phyloP scores from a whole-genome alignment of 1,284 basidiomycete genomes.

The Fomitopsis pinicola region DNA sequence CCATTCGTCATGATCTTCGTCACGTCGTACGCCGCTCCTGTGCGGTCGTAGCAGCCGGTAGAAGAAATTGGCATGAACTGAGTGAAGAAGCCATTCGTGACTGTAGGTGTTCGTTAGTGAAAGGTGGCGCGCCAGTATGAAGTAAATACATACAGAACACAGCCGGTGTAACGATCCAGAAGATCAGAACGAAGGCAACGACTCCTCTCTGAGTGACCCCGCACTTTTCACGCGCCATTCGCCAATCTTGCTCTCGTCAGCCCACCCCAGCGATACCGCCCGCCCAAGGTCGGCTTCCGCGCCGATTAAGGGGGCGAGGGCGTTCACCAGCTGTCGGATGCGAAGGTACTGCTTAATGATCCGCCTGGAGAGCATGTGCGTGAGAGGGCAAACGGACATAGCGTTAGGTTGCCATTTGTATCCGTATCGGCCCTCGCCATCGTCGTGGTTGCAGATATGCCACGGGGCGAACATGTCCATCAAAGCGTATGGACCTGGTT shows the following conservation, averaged over 20 bases:
- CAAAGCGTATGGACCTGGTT: slow-evolving; percentile 89
- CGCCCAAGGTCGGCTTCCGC: slow-evolving; percentile 59
- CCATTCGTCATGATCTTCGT: slow-evolving; percentile 57
- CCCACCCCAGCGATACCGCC: slow-evolving; percentile 63
- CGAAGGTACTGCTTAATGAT: slow-evolving; percentile 64
- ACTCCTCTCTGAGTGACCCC: slow-evolving; percentile 50
- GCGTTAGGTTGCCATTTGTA: slow-evolving; percentile 54
- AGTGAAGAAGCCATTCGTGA: slow-evolving; percentile 67
- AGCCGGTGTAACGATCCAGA: slow-evolving; percentile 83
- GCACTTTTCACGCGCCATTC: slow-evolving; percentile 59
- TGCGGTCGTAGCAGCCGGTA: slow-evolving; percentile 61
- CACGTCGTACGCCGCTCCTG: slow-evolving; percentile 62
- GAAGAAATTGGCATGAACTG: slow-evolving; percentile 73
- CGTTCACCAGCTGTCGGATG: slow-evolving; percentile 72
- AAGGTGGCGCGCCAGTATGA: not conserved
- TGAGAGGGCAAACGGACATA: slow-evolving; percentile 25
- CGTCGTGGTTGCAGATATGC: slow-evolving; percentile 94
- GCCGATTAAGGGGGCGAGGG: slow-evolving; percentile 80
- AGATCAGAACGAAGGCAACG: slow-evolving; percentile 72
- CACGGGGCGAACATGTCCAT: slow-evolving; percentile 87
- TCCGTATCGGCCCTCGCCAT: slow-evolving; percentile 82
- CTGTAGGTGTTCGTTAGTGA: slow-evolving; percentile 30
- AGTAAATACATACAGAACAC: slow-evolving; percentile 68
- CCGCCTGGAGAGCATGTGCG: slow-evolving; percentile 39
- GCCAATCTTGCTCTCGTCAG: slow-evolving; percentile 52